Percentiles rank a stretch among this genome's conserved stretches.
Conservation (phyloP, 2,329 filamentous ascomycete species). For the Lomentospora prolificans region DNA sequence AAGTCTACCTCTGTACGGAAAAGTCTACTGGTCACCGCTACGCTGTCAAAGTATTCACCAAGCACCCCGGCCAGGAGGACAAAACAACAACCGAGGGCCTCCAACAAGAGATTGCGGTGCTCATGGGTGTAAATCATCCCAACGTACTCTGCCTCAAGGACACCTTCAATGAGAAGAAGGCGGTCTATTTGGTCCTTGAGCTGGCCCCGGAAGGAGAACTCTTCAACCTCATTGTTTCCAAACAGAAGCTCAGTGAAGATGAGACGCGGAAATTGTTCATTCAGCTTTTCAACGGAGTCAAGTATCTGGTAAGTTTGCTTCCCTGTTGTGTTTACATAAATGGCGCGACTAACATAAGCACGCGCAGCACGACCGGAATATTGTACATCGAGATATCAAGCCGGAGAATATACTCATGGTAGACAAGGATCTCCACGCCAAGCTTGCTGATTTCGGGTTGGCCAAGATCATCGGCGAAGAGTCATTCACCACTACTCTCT, state of each 20-base stretch:
- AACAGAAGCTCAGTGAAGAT: conserved; percentile 74
- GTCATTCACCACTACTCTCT: conserved; percentile 92
- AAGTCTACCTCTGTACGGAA: conserved; percentile 85
- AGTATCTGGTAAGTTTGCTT: conserved; percentile 66
- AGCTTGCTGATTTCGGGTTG: conserved; percentile 91
- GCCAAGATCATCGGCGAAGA: conserved; percentile 98
- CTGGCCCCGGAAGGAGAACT: conserved; percentile 87
- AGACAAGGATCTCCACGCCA: conserved; percentile 76
- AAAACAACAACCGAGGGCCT: conserved; percentile 74
- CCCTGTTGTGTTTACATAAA: too few species aligned
- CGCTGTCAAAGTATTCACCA: conserved; percentile 92
- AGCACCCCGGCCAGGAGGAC: conserved; percentile 71
- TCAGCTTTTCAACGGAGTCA: conserved; percentile 87
- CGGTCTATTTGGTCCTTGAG: conserved; percentile 85
- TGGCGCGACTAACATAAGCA: background rate
- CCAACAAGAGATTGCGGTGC: conserved; percentile 89
- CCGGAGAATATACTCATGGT: conserved; percentile 89
- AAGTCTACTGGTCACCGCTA: conserved; percentile 72
- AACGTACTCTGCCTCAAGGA: conserved; percentile 90
- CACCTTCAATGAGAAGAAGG: conserved; percentile 84
- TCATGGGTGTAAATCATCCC: conserved; percentile 95
- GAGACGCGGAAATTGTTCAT: conserved; percentile 81
- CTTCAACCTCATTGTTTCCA: conserved; percentile 90
- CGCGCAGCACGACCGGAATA: conserved; percentile 81
- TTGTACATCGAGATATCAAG: conserved; percentile 96